Evolutionary conservation across 768 basidiomycete species (phyloP).

Genomic region (Kwoniella dendrophila): DNA sequence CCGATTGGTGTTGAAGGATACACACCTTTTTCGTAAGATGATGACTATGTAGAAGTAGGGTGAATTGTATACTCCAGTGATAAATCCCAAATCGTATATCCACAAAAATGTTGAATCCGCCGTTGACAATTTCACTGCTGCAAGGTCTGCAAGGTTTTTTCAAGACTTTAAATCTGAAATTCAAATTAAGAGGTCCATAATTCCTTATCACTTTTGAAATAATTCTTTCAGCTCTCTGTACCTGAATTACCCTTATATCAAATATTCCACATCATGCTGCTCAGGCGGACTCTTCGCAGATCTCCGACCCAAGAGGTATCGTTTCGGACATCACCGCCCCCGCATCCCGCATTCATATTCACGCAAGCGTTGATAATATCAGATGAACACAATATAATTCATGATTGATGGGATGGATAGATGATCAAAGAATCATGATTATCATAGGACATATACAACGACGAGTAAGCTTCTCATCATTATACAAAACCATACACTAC

Average conservation of each 20-base stretch:
- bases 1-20: no score
- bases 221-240: no score
- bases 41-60: no score
- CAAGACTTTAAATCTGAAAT: background rate
- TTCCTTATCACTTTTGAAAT: slow-evolving; percentile 3
- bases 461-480: slow-evolving; percentile 3
- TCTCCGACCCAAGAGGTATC: background rate
- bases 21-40: no score
- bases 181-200: background rate
- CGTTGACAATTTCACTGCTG: background rate
- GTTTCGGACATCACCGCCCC: slow-evolving; percentile 4
- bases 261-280: slow-evolving; percentile 17
- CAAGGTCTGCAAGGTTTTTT: background rate
- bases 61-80: no score
- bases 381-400: background rate
- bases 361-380: background rate
- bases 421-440: background rate
- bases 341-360: background rate
- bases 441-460: background rate
- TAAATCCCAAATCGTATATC: no score
- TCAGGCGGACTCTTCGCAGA: background rate
- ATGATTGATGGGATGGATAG: background rate
- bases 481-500: background rate
- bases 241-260: background rate
- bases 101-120: no score